A percentile compares a stretch with the other conserved stretches of the same genome.
phyloP scores from a whole-genome alignment of 2,329 filamentous ascomycete genomes.

The Botrytis hyacinthi region DNA sequence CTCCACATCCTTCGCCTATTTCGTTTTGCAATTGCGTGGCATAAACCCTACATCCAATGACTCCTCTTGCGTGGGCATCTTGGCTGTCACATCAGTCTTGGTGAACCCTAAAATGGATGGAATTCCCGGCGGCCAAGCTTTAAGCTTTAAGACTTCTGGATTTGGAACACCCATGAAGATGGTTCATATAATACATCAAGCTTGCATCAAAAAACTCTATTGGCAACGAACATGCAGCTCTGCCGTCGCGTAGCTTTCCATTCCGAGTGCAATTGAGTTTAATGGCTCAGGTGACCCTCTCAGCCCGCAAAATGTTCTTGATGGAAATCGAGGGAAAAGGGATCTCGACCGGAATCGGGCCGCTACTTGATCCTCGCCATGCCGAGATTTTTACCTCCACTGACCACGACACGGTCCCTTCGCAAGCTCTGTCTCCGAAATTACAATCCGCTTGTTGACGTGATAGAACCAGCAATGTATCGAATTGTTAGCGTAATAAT shows the following conservation, averaged over 20 bases:
- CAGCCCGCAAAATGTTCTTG: not conserved
- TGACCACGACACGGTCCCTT: not conserved
- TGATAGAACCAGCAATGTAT: not conserved
- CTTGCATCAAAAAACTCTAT: conserved; percentile 7
- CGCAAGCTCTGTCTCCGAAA: not conserved
- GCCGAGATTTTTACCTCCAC: not conserved
- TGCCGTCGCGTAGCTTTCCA: not conserved
- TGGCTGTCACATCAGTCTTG: not conserved
- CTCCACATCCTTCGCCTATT: conserved; percentile 1
- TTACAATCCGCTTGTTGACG: not conserved
- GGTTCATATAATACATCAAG: not conserved
- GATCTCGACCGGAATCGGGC: not conserved
- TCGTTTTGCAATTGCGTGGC: not conserved
- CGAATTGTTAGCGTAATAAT: not conserved
- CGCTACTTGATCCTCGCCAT: not conserved
- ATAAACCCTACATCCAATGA: not conserved
- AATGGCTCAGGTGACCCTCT: not conserved
- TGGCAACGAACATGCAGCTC: conserved; percentile 6
- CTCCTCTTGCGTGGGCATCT: not conserved
- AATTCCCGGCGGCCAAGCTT: not conserved
- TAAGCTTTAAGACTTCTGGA: not conserved
- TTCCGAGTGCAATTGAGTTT: not conserved
- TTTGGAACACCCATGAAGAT: not conserved
- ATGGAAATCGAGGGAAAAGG: not conserved
- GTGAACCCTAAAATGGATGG: not conserved